A percentile compares a stretch with the other conserved stretches of the same genome.
phyloP scores from a whole-genome alignment of 2,329 filamentous ascomycete species.

The Epichloe typhina region DNA sequence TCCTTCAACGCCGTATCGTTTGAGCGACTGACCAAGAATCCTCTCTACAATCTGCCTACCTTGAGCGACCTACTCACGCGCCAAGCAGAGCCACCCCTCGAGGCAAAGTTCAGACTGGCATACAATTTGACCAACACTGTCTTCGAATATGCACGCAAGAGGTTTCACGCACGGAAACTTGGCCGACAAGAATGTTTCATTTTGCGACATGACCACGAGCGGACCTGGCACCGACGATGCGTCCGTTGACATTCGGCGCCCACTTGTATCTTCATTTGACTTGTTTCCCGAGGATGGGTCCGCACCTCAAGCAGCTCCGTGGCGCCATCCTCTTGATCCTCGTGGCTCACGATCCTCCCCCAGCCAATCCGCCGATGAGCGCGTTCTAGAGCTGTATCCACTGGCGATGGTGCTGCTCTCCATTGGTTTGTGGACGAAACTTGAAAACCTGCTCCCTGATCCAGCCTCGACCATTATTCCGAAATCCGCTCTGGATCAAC shows the following conservation, averaged over 20 bases:
- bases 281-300: slow-evolving; percentile 37
- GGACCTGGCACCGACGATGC: slow-evolving; percentile 27
- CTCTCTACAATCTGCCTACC: slow-evolving; percentile 38
- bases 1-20: slow-evolving; percentile 47
- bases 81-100: slow-evolving; percentile 50
- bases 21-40: slow-evolving; percentile 35
- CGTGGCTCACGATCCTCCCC: slow-evolving; percentile 39
- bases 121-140: slow-evolving; percentile 60
- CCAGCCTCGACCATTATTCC: slow-evolving; percentile 36
- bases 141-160: slow-evolving; percentile 57
- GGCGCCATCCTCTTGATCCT: slow-evolving; percentile 52
- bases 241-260: slow-evolving; percentile 51
- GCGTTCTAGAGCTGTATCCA: slow-evolving; percentile 56
- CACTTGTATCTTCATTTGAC: slow-evolving; percentile 62
- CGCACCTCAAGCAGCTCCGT: slow-evolving; percentile 15
- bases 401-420: slow-evolving; percentile 61
- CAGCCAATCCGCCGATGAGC: slow-evolving; percentile 36
- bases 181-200: slow-evolving; percentile 52
- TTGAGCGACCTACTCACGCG: slow-evolving; percentile 39
- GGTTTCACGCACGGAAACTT: slow-evolving; percentile 61
- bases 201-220: slow-evolving; percentile 36
- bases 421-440: slow-evolving; percentile 61
- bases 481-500: slow-evolving; percentile 46
- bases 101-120: slow-evolving; percentile 64
- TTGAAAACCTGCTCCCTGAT: slow-evolving; percentile 38